Percentiles rank a stretch among this genome's conserved stretches.
Conservation (phyloP, 306 rosid species). For the Castanea crenata region DNA sequence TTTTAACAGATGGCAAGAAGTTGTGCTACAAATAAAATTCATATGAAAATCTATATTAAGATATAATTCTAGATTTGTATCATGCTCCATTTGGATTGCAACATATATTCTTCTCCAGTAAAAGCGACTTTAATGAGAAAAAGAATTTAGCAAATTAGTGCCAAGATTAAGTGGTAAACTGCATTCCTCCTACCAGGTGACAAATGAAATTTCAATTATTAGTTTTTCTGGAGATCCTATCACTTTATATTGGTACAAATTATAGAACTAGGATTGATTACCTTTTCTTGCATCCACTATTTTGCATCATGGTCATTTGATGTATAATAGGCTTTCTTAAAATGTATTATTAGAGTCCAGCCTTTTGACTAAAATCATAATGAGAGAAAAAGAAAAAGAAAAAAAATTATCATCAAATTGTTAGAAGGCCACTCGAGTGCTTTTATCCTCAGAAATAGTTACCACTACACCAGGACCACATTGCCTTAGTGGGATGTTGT, state of each 20-base stretch:
- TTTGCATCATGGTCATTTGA: too few species aligned
- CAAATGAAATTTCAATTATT: too few species aligned
- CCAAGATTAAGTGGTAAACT: too few species aligned
- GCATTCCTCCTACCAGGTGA: too few species aligned
- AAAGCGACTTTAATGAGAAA: too few species aligned
- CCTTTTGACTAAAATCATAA: neutral
- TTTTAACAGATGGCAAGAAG: neutral
- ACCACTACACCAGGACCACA: neutral
- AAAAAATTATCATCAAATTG: neutral
- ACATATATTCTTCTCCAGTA: neutral
- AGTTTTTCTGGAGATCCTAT: too few species aligned
- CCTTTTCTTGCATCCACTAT: too few species aligned
- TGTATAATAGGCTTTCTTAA: too few species aligned
- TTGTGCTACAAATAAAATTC: neutral
- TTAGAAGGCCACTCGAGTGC: neutral
- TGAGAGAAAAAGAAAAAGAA: neutral
- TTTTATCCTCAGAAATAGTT: neutral
- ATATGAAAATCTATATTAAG: neutral
- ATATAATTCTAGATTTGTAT: neutral
- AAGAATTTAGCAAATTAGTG: too few species aligned
- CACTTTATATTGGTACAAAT: too few species aligned
- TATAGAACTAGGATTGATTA: too few species aligned
- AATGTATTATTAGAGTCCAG: neutral
- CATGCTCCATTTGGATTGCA: neutral
- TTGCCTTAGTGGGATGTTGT: neutral